Evolutionary conservation across 169 alveolate genomes (phyloP), one percentile per base, ranked within the genome.

Genomic region (Eimeria praecox): DNA sequence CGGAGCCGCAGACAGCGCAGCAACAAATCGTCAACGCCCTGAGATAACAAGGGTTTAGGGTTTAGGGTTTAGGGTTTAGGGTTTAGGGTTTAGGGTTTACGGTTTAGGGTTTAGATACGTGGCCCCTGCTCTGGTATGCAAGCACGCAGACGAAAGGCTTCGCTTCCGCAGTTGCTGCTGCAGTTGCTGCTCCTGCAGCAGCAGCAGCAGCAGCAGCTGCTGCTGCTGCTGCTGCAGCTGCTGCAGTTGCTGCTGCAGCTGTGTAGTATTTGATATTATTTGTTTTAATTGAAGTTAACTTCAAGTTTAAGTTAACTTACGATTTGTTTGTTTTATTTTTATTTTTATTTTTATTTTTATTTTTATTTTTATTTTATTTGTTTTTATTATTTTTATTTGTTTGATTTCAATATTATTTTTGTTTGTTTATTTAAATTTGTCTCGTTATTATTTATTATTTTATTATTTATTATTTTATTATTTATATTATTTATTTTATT

Each of bases 51-150:
- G n/a, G 30, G 75, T 64, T 69, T 69, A 69, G 80, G 80, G 44
- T n/a, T 69, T n/a, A 73, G 83, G 30, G 75, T 64, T 69, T 69
- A 69, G 80, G 80, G 44, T n/a, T 69, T n/a, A 73, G 83, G 83
- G 83, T 71, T 71, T 71, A 71, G 83, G 83, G 83, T 71, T 71
- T 71, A 35, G 52, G 83, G 46, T 35, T 35, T 33, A 33, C 54
- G 54, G 83, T 69, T 69, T 69, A 69, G 87, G 56, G 62, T 12
- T 44, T 75, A 75, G 80, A 9, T 69, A 35, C 8, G 8, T 56
- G 66, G 66, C 27, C 4, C 8, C 27, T 56, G 66, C 66, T 56
- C n/a, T 18, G 66, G 18, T 56, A 2, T 56, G 66, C 18, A 27
- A 18, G 12, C 66, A 10, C 66, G 27, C 73, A 20, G 40, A 62